These are phyloP conservation scores for Gnomoniopsis sp. DNA, from an alignment of 2,329 filamentous ascomycete species.

Conservation along the genomic window DNA sequence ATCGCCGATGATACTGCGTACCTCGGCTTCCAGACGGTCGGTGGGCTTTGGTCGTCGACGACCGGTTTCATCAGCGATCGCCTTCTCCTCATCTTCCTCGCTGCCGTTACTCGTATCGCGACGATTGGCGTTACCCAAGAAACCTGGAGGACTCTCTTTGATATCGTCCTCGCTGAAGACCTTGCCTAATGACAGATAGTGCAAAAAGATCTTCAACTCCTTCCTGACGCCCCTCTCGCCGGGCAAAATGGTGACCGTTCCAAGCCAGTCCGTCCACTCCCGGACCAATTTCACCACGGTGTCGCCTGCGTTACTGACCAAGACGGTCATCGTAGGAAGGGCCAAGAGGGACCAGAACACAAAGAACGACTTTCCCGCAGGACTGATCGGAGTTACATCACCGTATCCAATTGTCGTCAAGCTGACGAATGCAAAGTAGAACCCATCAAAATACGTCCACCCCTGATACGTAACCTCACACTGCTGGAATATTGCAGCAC, in stretches of 20 bases:
- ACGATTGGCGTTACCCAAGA: slow-evolving; percentile 33
- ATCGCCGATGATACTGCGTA: slow-evolving; percentile 15
- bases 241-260: slow-evolving; percentile 59
- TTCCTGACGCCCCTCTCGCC: slow-evolving; percentile 47
- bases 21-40: slow-evolving; percentile 29
- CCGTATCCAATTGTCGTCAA: slow-evolving; percentile 87
- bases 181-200: slow-evolving; percentile 39
- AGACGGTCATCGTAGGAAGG: slow-evolving; percentile 81
- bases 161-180: slow-evolving; percentile 35
- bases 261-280: slow-evolving; percentile 53
- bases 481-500: slow-evolving; percentile 68
- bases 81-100: slow-evolving; percentile 21
- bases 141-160: slow-evolving; percentile 37
- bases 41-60: slow-evolving; percentile 30
- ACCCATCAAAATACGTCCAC: slow-evolving; percentile 73
- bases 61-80: slow-evolving; percentile 25
- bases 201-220: slow-evolving; percentile 41
- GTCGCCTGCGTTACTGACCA: slow-evolving; percentile 80
- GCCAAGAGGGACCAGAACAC: slow-evolving; percentile 90
- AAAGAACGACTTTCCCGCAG: slow-evolving; percentile 79
- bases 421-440: slow-evolving; percentile 85
- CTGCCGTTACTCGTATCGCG: slow-evolving; percentile 17
- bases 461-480: slow-evolving; percentile 50
- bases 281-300: slow-evolving; percentile 68
- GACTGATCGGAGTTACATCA: slow-evolving; percentile 72